These are phyloP conservation scores for Scytalidium lignicola DNA, from an alignment of 2,329 filamentous ascomycete genomes.

Conservation along the genomic window DNA sequence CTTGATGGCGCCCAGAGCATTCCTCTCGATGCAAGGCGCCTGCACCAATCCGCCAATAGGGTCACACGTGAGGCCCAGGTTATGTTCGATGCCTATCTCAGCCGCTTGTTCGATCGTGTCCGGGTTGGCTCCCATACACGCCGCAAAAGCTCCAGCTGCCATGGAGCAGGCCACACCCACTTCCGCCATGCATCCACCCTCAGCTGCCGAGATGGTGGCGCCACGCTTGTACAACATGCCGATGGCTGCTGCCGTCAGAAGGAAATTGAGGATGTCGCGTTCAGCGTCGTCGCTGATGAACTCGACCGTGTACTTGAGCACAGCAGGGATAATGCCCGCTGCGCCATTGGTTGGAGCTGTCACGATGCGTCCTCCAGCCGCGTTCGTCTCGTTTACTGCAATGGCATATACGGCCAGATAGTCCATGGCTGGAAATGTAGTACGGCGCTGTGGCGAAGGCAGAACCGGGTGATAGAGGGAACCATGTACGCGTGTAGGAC, in stretches of 20 bases:
- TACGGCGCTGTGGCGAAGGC: slow-evolving; percentile 40
- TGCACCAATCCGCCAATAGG: slow-evolving; percentile 46
- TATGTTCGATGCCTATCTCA: slow-evolving; percentile 49
- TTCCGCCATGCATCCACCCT: slow-evolving; percentile 50
- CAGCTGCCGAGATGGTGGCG: slow-evolving; percentile 45
- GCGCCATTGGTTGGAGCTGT: slow-evolving; percentile 48
- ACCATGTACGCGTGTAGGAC: slow-evolving; percentile 38
- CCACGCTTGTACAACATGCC: slow-evolving; percentile 50
- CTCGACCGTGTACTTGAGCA: slow-evolving; percentile 45
- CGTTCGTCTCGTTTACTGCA: slow-evolving; percentile 49
- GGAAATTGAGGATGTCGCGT: slow-evolving; percentile 43
- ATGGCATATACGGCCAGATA: slow-evolving; percentile 46
- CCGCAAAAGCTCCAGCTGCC: slow-evolving; percentile 45
- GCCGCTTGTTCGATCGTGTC: slow-evolving; percentile 47
- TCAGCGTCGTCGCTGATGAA: slow-evolving; percentile 46
- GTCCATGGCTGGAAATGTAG: slow-evolving; percentile 45
- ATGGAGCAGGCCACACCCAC: slow-evolving; percentile 48
- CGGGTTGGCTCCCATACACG: slow-evolving; percentile 45
- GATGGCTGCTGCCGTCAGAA: slow-evolving; percentile 44
- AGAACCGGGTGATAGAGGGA: slow-evolving; percentile 40
- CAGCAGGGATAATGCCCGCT: slow-evolving; percentile 45
- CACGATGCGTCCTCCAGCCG: slow-evolving; percentile 44
- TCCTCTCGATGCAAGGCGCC: slow-evolving; percentile 47
- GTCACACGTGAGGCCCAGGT: slow-evolving; percentile 45
- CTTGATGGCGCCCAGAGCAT: slow-evolving; percentile 45